Evolutionary conservation across 2,329 filamentous ascomycete genomes (phyloP), one percentile per base, ranked within the genome.

Genomic region (Fusarium graminum): DNA sequence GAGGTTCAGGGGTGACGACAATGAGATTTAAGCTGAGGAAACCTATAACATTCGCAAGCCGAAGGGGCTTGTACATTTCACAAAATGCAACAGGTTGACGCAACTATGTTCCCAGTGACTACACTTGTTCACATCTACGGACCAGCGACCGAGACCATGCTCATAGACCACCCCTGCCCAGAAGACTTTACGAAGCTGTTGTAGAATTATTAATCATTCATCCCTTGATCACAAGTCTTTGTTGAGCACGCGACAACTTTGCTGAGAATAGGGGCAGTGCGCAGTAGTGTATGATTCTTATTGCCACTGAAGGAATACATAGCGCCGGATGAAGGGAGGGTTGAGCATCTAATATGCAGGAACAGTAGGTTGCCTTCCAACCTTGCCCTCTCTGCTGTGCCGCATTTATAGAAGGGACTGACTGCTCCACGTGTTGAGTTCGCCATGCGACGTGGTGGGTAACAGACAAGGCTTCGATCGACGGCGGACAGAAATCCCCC

Each of bases 291-390:
- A 26, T 51, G 11, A 14, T 28, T 34, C 19, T 16, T 10, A 22
- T 26, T 13, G 28, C 32, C 10, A 40, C 28, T 28, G 13, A 19
- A 22, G 17, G 4, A 25, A 22, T 17, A 34, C 17, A 7, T 41
- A 13, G 41, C 51, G 25, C 12, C 51, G 51, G 51, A 17, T 50
- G 32, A 50, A 53, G 30, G 51, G 51, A 53, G 12, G 11, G 16
- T 12, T 8, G 4, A n/a, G 25, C 19, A 13, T 26, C 17, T 5
- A 36, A 36, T 36, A 17, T 16, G 34, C 10, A n/a, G 14, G 3
- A 4, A 36, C 13, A 36, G 7, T 14, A 16, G n/a, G 32, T 17
- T 36, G 16, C n/a, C n/a, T 17, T 36, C 34, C 34, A 36, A n/a
- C 34, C 34, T 36, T 36, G 34, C 16, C 16, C 7, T 16, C 34